phyloP scores from a whole-genome alignment of 345 rosid genomes.

The Populus tremula region DNA sequence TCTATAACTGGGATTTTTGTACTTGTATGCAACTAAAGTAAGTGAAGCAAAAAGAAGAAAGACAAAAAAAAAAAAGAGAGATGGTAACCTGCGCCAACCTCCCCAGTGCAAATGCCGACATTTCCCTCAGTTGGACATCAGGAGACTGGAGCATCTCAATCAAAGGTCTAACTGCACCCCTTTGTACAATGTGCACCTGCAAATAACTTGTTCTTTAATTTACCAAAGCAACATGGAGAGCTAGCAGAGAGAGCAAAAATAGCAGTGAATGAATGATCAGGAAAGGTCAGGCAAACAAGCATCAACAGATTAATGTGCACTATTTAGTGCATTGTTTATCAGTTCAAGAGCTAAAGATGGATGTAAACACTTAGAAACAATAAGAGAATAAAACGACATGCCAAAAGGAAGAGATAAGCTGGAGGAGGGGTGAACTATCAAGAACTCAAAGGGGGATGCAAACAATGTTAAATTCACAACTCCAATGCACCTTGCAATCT shows the following conservation, averaged over 20 bases:
- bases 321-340: neutral
- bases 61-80: neutral
- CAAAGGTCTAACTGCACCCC: slow-evolving; percentile 94
- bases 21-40: neutral
- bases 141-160: slow-evolving; percentile 91
- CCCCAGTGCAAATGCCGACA: slow-evolving; percentile 99
- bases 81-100: slow-evolving; percentile 91
- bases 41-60: neutral
- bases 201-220: neutral
- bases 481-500: slow-evolving; percentile 77
- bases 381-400: neutral
- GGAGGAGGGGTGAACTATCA: neutral
- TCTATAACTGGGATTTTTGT: neutral
- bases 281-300: neutral
- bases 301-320: neutral
- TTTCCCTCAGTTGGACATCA: slow-evolving; percentile 90
- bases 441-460: slow-evolving; percentile 2
- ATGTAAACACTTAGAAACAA: neutral
- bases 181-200: slow-evolving; percentile 96
- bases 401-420: neutral
- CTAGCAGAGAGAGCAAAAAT: neutral
- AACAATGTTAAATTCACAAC: slow-evolving; percentile 1
- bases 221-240: neutral
- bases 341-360: neutral
- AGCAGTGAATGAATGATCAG: neutral